A percentile compares a stretch with the other conserved stretches of the same genome.
phyloP scores from a whole-genome alignment of 306 rosid genomes.

The Cucurbita pepo region DNA sequence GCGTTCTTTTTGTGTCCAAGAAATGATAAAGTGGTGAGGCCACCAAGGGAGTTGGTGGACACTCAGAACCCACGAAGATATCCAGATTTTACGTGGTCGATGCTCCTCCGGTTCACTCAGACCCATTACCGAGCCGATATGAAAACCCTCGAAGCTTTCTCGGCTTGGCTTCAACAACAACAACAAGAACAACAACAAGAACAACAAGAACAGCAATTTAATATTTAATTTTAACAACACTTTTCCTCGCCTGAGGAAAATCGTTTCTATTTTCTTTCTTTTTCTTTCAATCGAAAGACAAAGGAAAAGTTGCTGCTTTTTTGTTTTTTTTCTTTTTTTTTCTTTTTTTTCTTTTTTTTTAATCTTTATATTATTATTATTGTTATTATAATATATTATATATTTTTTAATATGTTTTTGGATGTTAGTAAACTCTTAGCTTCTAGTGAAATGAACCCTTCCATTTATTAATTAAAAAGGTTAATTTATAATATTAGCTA shows the following conservation, averaged over 20 bases:
- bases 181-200: conserved; percentile 13
- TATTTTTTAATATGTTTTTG: background rate
- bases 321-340: too few species aligned
- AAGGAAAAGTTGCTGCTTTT: conserved; percentile 12
- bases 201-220: background rate
- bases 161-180: conserved; percentile 55
- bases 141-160: conserved; percentile 63
- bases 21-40: conserved; percentile 60
- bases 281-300: conserved; percentile 1
- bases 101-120: conserved; percentile 70
- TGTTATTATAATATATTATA: too few species aligned
- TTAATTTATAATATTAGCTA: background rate
- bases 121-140: conserved; percentile 82
- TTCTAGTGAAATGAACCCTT: background rate
- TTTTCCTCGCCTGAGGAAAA: background rate
- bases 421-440: background rate
- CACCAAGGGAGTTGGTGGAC: conserved; percentile 63
- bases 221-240: too few species aligned
- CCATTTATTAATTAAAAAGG: background rate
- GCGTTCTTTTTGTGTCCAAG: conserved; percentile 89
- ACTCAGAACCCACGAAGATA: conserved; percentile 36
- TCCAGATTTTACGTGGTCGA: conserved; percentile 97
- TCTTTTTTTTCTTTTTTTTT: too few species aligned
- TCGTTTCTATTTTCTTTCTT: background rate
- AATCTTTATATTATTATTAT: too few species aligned